A percentile compares a stretch with the other conserved stretches of the same genome.
Conservation (phyloP, 2,329 filamentous ascomycete genomes). For the Apiospora hydei region DNA sequence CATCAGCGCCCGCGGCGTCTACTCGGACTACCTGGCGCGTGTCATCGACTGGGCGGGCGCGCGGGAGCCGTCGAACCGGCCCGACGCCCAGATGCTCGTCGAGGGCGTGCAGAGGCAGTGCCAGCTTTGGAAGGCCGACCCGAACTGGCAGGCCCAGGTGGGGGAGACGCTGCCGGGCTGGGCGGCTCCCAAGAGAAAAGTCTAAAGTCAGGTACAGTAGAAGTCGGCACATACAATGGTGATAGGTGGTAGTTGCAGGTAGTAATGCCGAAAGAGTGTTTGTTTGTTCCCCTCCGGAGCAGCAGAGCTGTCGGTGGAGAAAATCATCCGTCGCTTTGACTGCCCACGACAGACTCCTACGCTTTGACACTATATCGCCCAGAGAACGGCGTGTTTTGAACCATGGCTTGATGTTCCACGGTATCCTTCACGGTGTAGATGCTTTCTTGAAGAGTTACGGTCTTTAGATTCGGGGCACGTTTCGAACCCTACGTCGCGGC, state of each 20-base stretch:
- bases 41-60: conserved; percentile 30
- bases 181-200: conserved; percentile 26
- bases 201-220: not conserved
- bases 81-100: conserved; percentile 27
- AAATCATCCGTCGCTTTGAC: not conserved
- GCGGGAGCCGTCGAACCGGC: conserved; percentile 27
- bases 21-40: conserved; percentile 32
- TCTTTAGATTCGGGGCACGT: not conserved
- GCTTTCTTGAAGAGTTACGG: not conserved
- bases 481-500: not conserved
- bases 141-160: conserved; percentile 28
- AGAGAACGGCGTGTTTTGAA: not conserved
- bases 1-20: conserved; percentile 26
- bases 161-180: conserved; percentile 28
- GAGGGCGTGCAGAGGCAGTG: conserved; percentile 18
- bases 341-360: not conserved
- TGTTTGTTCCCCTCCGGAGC: not conserved
- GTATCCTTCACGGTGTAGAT: not conserved
- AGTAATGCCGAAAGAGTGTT: not conserved
- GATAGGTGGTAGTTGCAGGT: not conserved
- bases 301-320: not conserved
- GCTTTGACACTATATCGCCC: conserved; percentile 4
- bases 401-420: not conserved
- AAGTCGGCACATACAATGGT: not conserved
- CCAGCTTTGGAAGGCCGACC: conserved; percentile 28